A percentile compares a stretch with the other conserved stretches of the same genome.
Conservation (phyloP, 2,329 filamentous ascomycete species). For the Colletotrichum incanum region DNA sequence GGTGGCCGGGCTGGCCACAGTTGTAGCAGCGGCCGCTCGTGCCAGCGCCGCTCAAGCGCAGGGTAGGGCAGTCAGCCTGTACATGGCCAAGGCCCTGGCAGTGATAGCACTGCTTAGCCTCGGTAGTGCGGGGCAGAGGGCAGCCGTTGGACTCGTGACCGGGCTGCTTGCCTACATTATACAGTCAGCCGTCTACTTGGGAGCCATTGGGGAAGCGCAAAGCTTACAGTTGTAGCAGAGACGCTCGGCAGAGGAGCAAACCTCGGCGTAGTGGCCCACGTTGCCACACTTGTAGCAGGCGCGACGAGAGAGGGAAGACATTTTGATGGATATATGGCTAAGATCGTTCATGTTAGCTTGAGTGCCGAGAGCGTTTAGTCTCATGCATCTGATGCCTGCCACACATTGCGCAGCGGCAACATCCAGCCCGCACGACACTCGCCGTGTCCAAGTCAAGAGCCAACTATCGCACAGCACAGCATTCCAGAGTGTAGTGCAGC, state of each 20-base stretch:
- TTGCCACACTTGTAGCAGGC: slow-evolving; percentile 90
- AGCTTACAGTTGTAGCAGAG: slow-evolving; percentile 98
- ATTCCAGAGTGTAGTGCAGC: not conserved
- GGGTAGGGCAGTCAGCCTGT: slow-evolving; percentile 97
- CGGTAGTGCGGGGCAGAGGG: slow-evolving; percentile 95
- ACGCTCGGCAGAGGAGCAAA: slow-evolving; percentile 97
- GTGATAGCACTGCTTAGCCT: slow-evolving; percentile 99
- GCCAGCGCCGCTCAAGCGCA: slow-evolving; percentile 88
- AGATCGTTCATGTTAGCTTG: slow-evolving; percentile 42
- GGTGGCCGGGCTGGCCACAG: slow-evolving; percentile 92
- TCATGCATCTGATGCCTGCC: not conserved
- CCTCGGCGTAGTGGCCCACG: slow-evolving; percentile 86
- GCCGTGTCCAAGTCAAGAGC: not conserved
- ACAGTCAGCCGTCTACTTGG: slow-evolving; percentile 7
- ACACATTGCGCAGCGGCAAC: not conserved
- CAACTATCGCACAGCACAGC: not conserved
- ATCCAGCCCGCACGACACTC: not conserved
- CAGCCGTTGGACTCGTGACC: slow-evolving; percentile 98
- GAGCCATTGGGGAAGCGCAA: not conserved
- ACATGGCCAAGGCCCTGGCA: slow-evolving; percentile 99
- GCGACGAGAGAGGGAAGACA: slow-evolving; percentile 87
- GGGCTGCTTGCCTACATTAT: slow-evolving; percentile 81
- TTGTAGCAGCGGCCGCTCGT: slow-evolving; percentile 95
- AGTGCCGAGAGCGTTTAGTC: slow-evolving; percentile 36
- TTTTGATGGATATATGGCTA: slow-evolving; percentile 58